A percentile compares a stretch with the other conserved stretches of the same genome.
Conservation (phyloP, 1,284 basidiomycete species). For the Ustilago trichophora region DNA sequence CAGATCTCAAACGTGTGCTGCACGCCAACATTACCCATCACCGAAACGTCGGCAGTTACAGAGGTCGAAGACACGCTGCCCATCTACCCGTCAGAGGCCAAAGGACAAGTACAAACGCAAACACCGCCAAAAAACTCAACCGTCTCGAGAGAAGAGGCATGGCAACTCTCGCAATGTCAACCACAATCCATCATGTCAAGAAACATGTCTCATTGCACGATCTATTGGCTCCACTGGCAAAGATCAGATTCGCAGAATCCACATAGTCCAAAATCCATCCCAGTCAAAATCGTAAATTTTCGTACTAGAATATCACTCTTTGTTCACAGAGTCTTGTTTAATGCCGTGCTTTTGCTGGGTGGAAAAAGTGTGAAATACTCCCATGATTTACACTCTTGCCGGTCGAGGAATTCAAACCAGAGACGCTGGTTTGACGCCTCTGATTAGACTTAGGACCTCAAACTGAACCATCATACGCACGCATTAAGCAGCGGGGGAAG, state of each 20-base stretch:
- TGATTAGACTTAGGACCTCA: too few species aligned
- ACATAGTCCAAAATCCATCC: not conserved
- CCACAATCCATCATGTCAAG: too few species aligned
- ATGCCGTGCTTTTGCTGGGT: too few species aligned
- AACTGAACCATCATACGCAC: too few species aligned
- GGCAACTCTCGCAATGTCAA: not conserved
- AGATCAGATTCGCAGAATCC: conserved; percentile 14
- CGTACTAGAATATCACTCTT: too few species aligned
- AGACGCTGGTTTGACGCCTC: too few species aligned
- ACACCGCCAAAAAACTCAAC: conserved; percentile 86
- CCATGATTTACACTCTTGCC: too few species aligned
- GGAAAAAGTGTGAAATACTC: too few species aligned
- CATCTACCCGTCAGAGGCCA: conserved; percentile 88
- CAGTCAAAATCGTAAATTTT: too few species aligned
- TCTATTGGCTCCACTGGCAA: conserved; percentile 41
- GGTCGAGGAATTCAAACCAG: too few species aligned
- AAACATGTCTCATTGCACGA: conserved; percentile 3
- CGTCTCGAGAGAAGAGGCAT: conserved; percentile 71
- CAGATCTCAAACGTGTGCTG: conserved; percentile 79
- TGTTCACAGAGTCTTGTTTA: too few species aligned
- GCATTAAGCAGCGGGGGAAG: too few species aligned
- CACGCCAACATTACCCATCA: conserved; percentile 89
- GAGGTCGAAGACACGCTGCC: conserved; percentile 86
- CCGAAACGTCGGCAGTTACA: conserved; percentile 86
- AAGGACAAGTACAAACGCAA: conserved; percentile 84